These are phyloP conservation scores for Pyronema domesticum DNA, from an alignment of 495 filamentous ascomycete genomes.

Conservation along the genomic window DNA sequence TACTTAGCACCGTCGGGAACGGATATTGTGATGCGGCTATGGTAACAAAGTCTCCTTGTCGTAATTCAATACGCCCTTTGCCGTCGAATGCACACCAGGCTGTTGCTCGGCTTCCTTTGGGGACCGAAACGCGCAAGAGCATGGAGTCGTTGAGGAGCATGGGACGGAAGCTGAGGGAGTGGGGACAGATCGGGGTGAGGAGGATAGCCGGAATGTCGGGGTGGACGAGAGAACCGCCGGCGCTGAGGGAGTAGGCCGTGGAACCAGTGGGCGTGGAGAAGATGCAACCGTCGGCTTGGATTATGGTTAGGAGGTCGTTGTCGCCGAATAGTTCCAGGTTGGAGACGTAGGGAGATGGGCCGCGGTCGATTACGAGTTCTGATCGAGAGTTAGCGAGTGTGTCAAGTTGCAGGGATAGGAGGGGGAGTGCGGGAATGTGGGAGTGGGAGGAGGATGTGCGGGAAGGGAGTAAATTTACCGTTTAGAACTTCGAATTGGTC, in stretches of 20 bases:
- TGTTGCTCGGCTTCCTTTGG: conserved; percentile 71
- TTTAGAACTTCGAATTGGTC: conserved; percentile 65
- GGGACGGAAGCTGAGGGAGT: conserved; percentile 87
- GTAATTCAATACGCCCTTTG: conserved; percentile 68
- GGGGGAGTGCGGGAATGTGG: neutral
- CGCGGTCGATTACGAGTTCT: conserved; percentile 61
- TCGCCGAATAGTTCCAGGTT: conserved; percentile 56
- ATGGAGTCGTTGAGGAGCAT: conserved; percentile 93
- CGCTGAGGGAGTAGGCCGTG: conserved; percentile 93
- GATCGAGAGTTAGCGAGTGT: conserved; percentile 9
- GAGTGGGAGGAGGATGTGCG: conserved; percentile 10
- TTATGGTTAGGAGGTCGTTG: conserved; percentile 68
- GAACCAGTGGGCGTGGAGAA: conserved; percentile 49
- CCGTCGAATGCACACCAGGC: conserved; percentile 98
- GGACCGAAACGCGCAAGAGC: conserved; percentile 76
- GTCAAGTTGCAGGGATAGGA: neutral
- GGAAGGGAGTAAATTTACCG: too few relatives aligned
- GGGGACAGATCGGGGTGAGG: conserved; percentile 85
- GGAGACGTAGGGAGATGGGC: conserved; percentile 54
- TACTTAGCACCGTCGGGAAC: conserved; percentile 69
- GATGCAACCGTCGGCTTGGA: conserved; percentile 93
- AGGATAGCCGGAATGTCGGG: conserved; percentile 96
- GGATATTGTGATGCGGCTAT: conserved; percentile 84
- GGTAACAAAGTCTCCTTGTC: conserved; percentile 86
- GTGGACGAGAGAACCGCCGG: conserved; percentile 86